Conservation (phyloP, 2,329 filamentous ascomycete species). For the Penicillium sp. region DNA sequence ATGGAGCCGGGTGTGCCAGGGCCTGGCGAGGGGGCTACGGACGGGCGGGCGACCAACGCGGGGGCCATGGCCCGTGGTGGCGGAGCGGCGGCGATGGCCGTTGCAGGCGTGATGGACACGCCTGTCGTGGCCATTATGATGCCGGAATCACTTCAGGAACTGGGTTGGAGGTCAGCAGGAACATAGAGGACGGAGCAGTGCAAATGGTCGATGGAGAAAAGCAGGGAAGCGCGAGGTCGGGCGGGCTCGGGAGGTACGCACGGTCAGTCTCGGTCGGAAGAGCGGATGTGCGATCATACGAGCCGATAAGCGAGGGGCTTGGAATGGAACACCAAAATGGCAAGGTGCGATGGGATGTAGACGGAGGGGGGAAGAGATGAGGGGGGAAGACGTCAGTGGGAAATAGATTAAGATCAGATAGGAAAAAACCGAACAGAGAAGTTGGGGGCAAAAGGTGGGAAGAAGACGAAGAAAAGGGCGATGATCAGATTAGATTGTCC, state of each 20-base stretch:
- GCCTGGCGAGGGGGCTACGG: constrained; percentile 42
- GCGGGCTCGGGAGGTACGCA: constrained; percentile 26
- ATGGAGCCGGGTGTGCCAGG: constrained; percentile 54
- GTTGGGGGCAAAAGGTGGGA: constrained; percentile 12
- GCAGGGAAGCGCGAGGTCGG: constrained; percentile 20
- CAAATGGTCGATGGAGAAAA: background rate
- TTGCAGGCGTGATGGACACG: constrained; percentile 41
- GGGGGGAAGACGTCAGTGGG: background rate
- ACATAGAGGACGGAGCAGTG: constrained; percentile 4
- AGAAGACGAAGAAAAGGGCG: constrained; percentile 23
- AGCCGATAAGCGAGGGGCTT: constrained; percentile 34
- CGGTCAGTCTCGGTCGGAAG: constrained; percentile 36
- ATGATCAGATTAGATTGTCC: constrained; percentile 33
- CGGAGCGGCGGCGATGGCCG: constrained; percentile 33
- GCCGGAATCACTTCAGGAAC: constrained; percentile 21
- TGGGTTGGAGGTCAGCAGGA: constrained; percentile 26
- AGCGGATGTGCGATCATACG: constrained; percentile 38
- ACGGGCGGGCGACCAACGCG: constrained; percentile 42
- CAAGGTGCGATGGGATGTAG: background rate
- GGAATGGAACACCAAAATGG: constrained; percentile 3
- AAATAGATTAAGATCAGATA: background rate
- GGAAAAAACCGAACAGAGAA: constrained; percentile 11
- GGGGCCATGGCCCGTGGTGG: constrained; percentile 37
- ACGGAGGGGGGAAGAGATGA: background rate
- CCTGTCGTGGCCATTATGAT: constrained; percentile 42